Evolutionary conservation across 805 yeast genomes (phyloP).

Genomic region (Cyberlindnera sargentensis): DNA sequence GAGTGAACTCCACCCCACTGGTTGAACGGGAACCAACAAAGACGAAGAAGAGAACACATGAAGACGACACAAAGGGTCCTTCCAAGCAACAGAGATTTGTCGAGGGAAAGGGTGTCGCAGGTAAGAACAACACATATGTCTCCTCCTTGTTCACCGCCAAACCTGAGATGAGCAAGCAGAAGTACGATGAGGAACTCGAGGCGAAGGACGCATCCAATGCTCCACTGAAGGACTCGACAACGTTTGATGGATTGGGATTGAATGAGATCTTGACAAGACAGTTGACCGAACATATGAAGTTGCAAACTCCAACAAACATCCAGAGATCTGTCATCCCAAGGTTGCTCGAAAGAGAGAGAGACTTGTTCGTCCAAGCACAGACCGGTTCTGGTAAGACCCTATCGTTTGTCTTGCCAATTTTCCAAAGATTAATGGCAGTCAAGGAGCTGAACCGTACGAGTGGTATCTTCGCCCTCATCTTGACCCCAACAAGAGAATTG

Average conservation of each 20-base stretch:
- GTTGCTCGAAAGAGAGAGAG: conserved; percentile 38
- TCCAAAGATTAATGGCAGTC: conserved; percentile 61
- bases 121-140: conserved; percentile 58
- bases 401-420: conserved; percentile 78
- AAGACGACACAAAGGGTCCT: conserved; percentile 19
- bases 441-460: conserved; percentile 46
- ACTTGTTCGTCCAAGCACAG: conserved; percentile 89
- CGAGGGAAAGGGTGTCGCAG: conserved; percentile 45
- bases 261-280: conserved; percentile 45
- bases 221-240: conserved; percentile 57
- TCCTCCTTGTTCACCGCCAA: conserved; percentile 80
- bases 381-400: conserved; percentile 98
- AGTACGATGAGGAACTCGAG: conserved; percentile 29
- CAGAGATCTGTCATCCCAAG: conserved; percentile 77
- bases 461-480: conserved; percentile 83
- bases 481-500: conserved; percentile 93
- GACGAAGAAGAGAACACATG: conserved; percentile 10
- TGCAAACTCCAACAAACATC: conserved; percentile 73
- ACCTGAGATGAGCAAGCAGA: conserved; percentile 40
- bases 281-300: conserved; percentile 47
- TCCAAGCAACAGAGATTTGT: conserved; percentile 33
- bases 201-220: conserved; percentile 71
- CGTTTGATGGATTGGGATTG: conserved; percentile 69
- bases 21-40: conserved; percentile 1
- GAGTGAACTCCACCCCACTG: conserved; percentile 8